phyloP scores from a whole-genome alignment of 805 yeast species.

The Wickerhamiella siamensis region DNA sequence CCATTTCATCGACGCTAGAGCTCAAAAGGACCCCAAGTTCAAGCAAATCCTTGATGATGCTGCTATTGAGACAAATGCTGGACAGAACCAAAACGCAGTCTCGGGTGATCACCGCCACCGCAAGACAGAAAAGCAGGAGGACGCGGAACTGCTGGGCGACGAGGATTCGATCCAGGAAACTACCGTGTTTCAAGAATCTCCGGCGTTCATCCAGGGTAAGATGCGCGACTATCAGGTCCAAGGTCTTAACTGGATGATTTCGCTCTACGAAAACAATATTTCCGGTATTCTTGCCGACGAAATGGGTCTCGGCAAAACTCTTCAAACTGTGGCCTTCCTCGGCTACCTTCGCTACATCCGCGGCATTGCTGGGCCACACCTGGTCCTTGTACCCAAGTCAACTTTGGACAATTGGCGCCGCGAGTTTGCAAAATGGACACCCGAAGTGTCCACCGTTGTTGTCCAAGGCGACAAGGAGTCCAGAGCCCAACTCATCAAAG shows the following conservation, averaged over 20 bases:
- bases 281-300: conserved; percentile 95
- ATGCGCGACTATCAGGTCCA: conserved; percentile 87
- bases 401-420: conserved; percentile 94
- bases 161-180: conserved; percentile 44
- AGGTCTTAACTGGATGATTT: conserved; percentile 89
- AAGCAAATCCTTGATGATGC: conserved; percentile 18
- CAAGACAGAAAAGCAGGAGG: conserved; percentile 91
- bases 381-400: conserved; percentile 87
- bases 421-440: conserved; percentile 92
- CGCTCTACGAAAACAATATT: conserved; percentile 71
- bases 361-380: conserved; percentile 75
- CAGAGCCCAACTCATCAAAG: conserved; percentile 45
- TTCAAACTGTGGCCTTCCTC: conserved; percentile 84
- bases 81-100: conserved; percentile 11
- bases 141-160: conserved; percentile 74
- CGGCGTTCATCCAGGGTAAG: conserved; percentile 57
- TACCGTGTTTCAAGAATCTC: conserved; percentile 74
- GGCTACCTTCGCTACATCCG: conserved; percentile 74
- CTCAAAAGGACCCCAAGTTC: conserved; percentile 63
- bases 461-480: conserved; percentile 84
- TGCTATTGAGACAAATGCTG: conserved; percentile 15
- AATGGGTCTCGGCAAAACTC: conserved; percentile 94
- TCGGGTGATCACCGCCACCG: conserved; percentile 41
- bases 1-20: conserved; percentile 70
- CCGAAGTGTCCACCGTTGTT: conserved; percentile 74